Percentiles rank a stretch among this genome's conserved stretches.
These are phyloP conservation scores for Sicyos baderoa DNA, from an alignment of 306 rosid species.

Conservation along the genomic window DNA sequence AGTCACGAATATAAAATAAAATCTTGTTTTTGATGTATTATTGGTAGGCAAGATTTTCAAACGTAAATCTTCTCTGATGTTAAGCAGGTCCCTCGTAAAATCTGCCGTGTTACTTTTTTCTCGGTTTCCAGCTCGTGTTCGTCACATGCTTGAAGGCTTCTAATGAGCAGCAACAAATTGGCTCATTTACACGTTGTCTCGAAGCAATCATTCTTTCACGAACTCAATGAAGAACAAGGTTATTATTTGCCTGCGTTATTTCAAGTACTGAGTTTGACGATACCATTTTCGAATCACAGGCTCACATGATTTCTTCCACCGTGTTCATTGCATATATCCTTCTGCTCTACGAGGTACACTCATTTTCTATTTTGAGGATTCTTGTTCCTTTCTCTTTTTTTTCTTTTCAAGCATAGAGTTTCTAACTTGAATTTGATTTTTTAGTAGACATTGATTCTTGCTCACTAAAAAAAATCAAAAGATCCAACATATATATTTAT, in stretches of 20 bases:
- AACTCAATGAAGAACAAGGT: constrained; percentile 2
- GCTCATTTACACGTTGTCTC: neutral
- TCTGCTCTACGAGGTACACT: neutral
- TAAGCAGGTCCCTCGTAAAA: constrained; percentile 11
- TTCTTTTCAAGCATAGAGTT: neutral
- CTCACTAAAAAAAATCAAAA: too few species aligned
- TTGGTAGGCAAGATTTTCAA: neutral
- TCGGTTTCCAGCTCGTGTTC: neutral
- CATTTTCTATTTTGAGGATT: neutral
- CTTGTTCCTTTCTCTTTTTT: neutral
- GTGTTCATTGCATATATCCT: neutral
- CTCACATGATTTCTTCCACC: neutral
- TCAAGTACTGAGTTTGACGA: neutral
- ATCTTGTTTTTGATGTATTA: neutral
- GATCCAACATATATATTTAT: too few species aligned
- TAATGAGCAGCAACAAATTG: constrained; percentile 7
- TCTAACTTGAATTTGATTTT: too few species aligned
- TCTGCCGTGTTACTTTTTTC: neutral
- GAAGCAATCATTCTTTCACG: neutral
- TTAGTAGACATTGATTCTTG: too few species aligned
- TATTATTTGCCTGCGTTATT: neutral
- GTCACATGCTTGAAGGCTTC: constrained; percentile 5
- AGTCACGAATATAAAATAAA: too few species aligned
- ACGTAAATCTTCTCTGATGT: neutral
- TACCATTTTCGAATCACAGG: neutral